These are phyloP conservation scores for Lachnellula subtilissima DNA, from an alignment of 2,329 filamentous ascomycete species.

Conservation along the genomic window DNA sequence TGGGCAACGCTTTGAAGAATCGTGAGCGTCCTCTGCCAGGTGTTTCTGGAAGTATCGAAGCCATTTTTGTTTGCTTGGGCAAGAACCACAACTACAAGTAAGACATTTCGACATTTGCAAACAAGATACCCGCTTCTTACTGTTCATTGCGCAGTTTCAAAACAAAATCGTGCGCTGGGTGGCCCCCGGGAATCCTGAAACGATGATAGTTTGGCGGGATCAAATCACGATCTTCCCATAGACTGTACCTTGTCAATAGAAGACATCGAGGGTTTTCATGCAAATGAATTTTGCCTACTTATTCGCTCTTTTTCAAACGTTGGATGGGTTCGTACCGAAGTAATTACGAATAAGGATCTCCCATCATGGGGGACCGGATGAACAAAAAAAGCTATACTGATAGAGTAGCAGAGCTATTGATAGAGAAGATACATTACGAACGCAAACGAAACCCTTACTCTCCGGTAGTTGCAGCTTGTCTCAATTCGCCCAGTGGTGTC, in stretches of 20 bases:
- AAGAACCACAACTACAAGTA: background rate
- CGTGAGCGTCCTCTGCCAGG: conserved; percentile 22
- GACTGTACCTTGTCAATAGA: conserved; percentile 1
- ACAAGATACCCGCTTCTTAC: background rate
- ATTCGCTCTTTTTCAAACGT: conserved; percentile 4
- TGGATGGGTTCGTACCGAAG: background rate
- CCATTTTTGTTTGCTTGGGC: background rate
- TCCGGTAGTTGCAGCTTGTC: too few species aligned
- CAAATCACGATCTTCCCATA: conserved; percentile 7
- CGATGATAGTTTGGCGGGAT: conserved; percentile 3
- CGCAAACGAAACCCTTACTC: too few species aligned
- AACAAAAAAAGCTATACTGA: too few species aligned
- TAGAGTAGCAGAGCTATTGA: too few species aligned
- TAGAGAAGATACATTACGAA: too few species aligned
- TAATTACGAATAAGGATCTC: background rate
- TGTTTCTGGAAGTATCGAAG: conserved; percentile 10
- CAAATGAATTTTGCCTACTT: background rate
- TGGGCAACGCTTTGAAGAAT: conserved; percentile 26
- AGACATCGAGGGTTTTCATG: conserved; percentile 2
- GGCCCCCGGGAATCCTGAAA: conserved; percentile 1
- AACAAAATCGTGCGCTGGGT: conserved; percentile 3
- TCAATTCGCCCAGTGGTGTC: too few species aligned
- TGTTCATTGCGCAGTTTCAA: conserved; percentile 2
- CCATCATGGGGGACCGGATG: too few species aligned
- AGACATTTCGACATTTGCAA: background rate